A percentile compares a stretch with the other conserved stretches of the same genome.
phyloP scores from a whole-genome alignment of 768 basidiomycete genomes.

The Russula vinacea region DNA sequence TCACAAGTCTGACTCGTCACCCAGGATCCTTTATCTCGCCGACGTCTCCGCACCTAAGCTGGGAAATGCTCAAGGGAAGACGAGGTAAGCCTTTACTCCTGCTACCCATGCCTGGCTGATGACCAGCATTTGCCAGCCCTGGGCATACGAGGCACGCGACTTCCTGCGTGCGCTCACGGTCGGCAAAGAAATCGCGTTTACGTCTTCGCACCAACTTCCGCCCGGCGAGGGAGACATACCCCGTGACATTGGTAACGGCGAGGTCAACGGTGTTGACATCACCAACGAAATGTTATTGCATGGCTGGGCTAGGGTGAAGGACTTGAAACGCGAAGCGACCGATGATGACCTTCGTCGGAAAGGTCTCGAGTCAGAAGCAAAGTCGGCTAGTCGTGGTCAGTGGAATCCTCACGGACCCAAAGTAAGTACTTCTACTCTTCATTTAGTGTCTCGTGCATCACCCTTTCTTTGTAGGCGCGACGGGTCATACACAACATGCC shows the following conservation, averaged over 20 bases:
- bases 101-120: conserved; percentile 14
- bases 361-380: conserved; percentile 76
- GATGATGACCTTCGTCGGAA: conserved; percentile 72
- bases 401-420: conserved; percentile 83
- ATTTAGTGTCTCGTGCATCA: conserved; percentile 3
- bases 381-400: conserved; percentile 67
- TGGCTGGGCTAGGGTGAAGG: conserved; percentile 95
- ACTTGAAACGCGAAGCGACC: conserved; percentile 75
- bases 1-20: conserved; percentile 8
- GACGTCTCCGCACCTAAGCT: conserved; percentile 82
- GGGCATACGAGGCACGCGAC: conserved; percentile 92
- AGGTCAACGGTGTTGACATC: conserved; percentile 70
- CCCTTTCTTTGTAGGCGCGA: conserved; percentile 50
- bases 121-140: conserved; percentile 49
- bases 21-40: conserved; percentile 83
- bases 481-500: conserved; percentile 86
- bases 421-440: conserved; percentile 39
- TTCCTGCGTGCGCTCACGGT: conserved; percentile 81
- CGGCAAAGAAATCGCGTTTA: conserved; percentile 88
- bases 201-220: conserved; percentile 74
- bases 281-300: conserved; percentile 71
- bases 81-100: conserved; percentile 53
- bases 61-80: conserved; percentile 84
- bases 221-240: conserved; percentile 64
- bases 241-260: conserved; percentile 76